phyloP scores from a whole-genome alignment of 306 rosid genomes.

The Gastrolobium bilobum region DNA sequence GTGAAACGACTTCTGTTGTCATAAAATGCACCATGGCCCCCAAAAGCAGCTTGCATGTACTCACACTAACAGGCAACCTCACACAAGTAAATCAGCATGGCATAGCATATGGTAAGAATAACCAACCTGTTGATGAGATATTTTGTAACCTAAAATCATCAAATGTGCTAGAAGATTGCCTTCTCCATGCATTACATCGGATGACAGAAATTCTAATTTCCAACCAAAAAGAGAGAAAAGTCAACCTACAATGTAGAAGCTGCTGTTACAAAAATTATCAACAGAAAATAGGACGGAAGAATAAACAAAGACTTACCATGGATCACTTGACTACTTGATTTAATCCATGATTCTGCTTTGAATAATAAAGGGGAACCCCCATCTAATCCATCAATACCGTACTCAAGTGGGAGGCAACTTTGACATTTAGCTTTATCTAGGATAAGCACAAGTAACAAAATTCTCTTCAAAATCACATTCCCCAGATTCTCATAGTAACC shows the following conservation, averaged over 20 bases:
- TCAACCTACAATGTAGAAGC: conserved; percentile 49
- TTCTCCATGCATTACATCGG: conserved; percentile 94
- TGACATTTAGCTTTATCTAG: conserved; percentile 88
- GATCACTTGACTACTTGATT: conserved; percentile 82
- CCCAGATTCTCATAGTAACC: conserved; percentile 94
- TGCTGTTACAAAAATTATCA: conserved; percentile 25
- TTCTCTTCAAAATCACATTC: conserved; percentile 78
- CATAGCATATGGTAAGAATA: conserved; percentile 40
- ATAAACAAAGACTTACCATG: conserved; percentile 61
- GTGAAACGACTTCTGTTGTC: background rate
- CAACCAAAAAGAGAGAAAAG: conserved; percentile 57
- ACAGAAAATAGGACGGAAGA: conserved; percentile 29
- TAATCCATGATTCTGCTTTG: conserved; percentile 64
- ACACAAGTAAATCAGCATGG: conserved; percentile 33
- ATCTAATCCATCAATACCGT: conserved; percentile 94
- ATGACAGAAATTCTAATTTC: conserved; percentile 81
- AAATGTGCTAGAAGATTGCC: conserved; percentile 88
- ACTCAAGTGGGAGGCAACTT: conserved; percentile 81
- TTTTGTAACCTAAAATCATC: conserved; percentile 80
- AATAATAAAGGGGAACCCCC: conserved; percentile 97
- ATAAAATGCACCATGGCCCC: conserved; percentile 9
- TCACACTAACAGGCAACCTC: conserved; percentile 10
- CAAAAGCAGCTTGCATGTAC: background rate
- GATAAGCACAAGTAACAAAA: conserved; percentile 78
- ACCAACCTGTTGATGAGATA: conserved; percentile 83